Evolutionary conservation across 257 asterid species (phyloP), one percentile per base, ranked within the genome.

Genomic region (Salvia miltiorrhiza): DNA sequence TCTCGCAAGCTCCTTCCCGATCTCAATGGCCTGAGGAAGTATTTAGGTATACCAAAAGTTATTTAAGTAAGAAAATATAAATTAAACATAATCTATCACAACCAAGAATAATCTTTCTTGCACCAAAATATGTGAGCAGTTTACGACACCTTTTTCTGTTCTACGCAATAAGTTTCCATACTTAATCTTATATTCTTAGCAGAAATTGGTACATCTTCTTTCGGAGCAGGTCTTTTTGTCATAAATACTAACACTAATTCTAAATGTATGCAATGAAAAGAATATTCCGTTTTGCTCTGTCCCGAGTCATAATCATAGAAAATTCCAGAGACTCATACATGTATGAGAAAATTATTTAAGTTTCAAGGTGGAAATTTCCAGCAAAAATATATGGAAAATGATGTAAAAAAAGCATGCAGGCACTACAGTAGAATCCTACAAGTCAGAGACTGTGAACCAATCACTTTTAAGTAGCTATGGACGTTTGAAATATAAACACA

Each of bases 1-100:
- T 72, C 81, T 77, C 6, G 94, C 84, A 21, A 90, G 85, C 82
- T 86, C 78, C 87, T 80, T 85, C 78, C 99, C 99, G 71, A 83
- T 86, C 72, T 87, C 96, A 74, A 85, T 76, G 14, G 93, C 97
- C 99, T 93, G 54, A 5, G 21, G 30, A 63, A 69, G 39, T 39
- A 33, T 58, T 30, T 7, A 12, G 41, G 39, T 11, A 9, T 17
- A 56, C 11, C 37, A 16, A 30, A 52, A 43, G 53, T 35, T 67
- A 71, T 65, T 39, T 26, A 58, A 35, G 40, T 60, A 40, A 57
- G 56, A 44, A 9, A 60, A 2, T 50, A 43, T 41, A 32, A 7
- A 14, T 58, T 16, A 35, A 33, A 17, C 20, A 9, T 19, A 35
- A 41, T 10, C 20, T 17, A 13, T 67, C 32, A 21, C 7, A 35